A percentile compares a stretch with the other conserved stretches of the same genome.
Conservation (phyloP, 805 yeast genomes). For the Barnettozyma vustinii region DNA sequence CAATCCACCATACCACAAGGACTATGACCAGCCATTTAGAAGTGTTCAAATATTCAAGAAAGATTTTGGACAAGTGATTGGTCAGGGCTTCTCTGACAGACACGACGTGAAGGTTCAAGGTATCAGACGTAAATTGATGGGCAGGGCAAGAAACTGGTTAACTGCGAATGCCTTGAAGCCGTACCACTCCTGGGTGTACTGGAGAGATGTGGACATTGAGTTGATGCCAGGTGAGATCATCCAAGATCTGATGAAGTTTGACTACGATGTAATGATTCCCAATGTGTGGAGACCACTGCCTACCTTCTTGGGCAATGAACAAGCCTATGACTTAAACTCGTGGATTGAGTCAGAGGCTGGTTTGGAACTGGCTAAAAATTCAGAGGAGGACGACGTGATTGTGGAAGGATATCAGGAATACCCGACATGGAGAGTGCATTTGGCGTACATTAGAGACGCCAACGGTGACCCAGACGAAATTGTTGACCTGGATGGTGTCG, state of each 20-base stretch:
- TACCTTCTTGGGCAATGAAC: constrained; percentile 81
- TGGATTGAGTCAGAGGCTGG: constrained; percentile 91
- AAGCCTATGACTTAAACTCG: constrained; percentile 92
- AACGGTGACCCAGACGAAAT: constrained; percentile 58
- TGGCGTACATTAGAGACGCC: constrained; percentile 63
- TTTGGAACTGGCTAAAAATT: constrained; percentile 52
- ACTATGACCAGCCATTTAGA: constrained; percentile 65
- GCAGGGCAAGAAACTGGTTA: constrained; percentile 82
- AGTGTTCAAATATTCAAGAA: constrained; percentile 74
- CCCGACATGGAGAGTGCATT: constrained; percentile 80
- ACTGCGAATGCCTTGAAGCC: constrained; percentile 70
- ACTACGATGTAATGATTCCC: constrained; percentile 70
- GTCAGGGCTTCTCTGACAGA: constrained; percentile 79
- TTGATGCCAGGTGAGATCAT: constrained; percentile 74
- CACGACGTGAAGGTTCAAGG: constrained; percentile 87
- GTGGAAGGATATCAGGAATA: constrained; percentile 87
- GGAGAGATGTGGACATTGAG: constrained; percentile 87
- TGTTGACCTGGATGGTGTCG: constrained; percentile 78
- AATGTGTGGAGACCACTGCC: constrained; percentile 98
- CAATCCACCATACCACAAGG: constrained; percentile 58
- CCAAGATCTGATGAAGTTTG: constrained; percentile 64
- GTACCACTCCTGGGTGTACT: constrained; percentile 85
- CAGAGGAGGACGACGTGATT: constrained; percentile 78
- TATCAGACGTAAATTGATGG: constrained; percentile 78
- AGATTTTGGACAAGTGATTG: constrained; percentile 79